These are phyloP conservation scores for Agarophyton chilense DNA, from an alignment of 23 red algal genomes.

Conservation along the genomic window DNA sequence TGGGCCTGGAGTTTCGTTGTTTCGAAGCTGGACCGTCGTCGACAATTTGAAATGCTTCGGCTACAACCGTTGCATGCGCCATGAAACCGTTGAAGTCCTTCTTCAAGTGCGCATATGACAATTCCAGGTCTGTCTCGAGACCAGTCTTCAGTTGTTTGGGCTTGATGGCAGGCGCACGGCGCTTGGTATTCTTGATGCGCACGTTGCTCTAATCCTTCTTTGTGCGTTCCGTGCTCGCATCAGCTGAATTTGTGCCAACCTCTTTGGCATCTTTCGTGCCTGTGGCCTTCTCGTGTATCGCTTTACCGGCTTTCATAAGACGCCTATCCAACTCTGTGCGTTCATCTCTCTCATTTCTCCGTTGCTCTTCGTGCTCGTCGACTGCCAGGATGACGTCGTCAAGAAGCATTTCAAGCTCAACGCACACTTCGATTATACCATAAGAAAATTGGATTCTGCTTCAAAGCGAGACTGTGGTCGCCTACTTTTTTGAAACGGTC, in stretches of 20 bases:
- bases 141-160: too few species aligned
- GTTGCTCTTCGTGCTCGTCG: not conserved
- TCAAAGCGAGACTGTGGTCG: not conserved
- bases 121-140: not conserved
- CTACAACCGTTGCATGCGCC: too few species aligned
- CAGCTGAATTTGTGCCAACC: too few species aligned
- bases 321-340: not conserved
- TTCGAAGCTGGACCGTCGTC: too few species aligned
- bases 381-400: not conserved
- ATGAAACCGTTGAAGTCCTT: too few species aligned
- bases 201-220: too few species aligned
- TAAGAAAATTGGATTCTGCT: not conserved
- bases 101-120: too few species aligned
- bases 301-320: not conserved
- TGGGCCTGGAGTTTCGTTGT: too few species aligned
- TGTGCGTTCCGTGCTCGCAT: too few species aligned
- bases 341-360: not conserved
- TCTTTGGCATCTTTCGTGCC: not conserved
- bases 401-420: not conserved
- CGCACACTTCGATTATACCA: not conserved
- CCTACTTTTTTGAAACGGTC: not conserved
- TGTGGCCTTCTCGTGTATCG: not conserved
- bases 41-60: too few species aligned
- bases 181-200: not conserved
- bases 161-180: too few species aligned